Evolutionary conservation across 1,284 basidiomycete species (phyloP), one percentile per base, ranked within the genome.

Genomic region (Pseudozyma tsukubaensis): DNA sequence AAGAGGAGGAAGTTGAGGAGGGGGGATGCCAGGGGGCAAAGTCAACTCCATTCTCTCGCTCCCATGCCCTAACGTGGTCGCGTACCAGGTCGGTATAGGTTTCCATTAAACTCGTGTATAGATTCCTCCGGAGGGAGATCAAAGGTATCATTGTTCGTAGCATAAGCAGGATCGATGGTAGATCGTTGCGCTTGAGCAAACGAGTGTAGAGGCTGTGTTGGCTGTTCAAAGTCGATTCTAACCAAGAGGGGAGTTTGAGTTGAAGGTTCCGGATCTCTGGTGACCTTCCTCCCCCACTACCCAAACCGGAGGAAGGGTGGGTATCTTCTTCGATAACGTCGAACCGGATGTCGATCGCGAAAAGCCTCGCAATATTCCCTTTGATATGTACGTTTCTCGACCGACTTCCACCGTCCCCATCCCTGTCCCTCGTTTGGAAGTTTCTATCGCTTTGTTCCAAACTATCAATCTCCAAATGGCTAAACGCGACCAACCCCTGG

Each of bases 131-230:
- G 0, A 73, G 32, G n/a, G 65, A 45, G n/a, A 60, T 3, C 9
- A 73, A 36, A 1, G 71, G 65, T 1, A 73, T 18, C 53, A 68
- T 53, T 1, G 65, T 73, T 3, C 71, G 65, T 5, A 73, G 44
- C 64, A 67, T 73, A 18, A 73, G 34, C 42, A 73, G 35, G 2
- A 73, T 47, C 4, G 61, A 44, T 2, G 65, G 71, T 6, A 73
- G 54, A 48, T 73, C 71, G 39, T 64, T 64, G 2, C 65, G 39
- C 16, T 12, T 1, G 4, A 59, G 0, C 3, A 68, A 36, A 16
- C 42, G 47, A 2, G 12, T 10, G 12, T 48, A 65, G 18, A 57
- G 43, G 6, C 24, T 16, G 19, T 57, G 42, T 1, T 14, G 48
- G 1, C 12, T 9, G 16, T 68, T 37, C 8, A 72, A 43, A 4